Evolutionary conservation across 495 filamentous ascomycete species (phyloP).

Genomic region (Penicillium psychrofluorescens): DNA sequence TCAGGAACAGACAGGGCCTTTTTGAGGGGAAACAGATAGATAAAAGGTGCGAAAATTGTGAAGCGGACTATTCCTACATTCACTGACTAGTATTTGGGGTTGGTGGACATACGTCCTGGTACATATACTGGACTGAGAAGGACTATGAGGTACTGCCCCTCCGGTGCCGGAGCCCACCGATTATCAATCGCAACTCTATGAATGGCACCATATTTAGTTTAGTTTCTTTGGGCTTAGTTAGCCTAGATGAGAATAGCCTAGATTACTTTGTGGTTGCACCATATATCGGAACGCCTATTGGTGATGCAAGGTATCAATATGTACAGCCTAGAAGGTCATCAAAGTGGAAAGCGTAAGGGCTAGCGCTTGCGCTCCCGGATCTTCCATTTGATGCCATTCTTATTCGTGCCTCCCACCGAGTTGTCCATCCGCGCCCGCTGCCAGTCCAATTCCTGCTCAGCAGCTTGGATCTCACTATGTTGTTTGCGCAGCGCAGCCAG

Average conservation of each 20-base stretch:
- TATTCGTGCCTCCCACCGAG: conserved; percentile 70
- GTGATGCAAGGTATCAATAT: background rate
- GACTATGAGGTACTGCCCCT: no score
- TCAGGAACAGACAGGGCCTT: no score
- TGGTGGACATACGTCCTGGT: no score
- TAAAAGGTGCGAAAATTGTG: background rate
- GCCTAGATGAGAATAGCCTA: no score
- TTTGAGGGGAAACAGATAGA: background rate
- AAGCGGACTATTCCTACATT: no score
- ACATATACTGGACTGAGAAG: no score
- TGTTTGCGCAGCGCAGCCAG: conserved; percentile 61
- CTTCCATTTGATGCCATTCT: conserved; percentile 77
- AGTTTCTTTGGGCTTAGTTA: no score
- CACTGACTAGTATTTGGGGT: no score
- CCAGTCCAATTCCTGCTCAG: conserved; percentile 70
- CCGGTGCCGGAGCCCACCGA: background rate
- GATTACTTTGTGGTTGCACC: no score
- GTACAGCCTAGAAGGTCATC: conserved; percentile 12
- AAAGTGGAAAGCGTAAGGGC: conserved; percentile 6
- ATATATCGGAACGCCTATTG: background rate
- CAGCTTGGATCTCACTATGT: conserved; percentile 59
- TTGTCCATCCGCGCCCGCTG: conserved; percentile 78
- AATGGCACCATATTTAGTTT: background rate
- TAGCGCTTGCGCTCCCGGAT: conserved; percentile 74
- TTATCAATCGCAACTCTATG: conserved; percentile 4